phyloP scores from a whole-genome alignment of 2,329 filamentous ascomycete genomes.

The Botrytis porri region DNA sequence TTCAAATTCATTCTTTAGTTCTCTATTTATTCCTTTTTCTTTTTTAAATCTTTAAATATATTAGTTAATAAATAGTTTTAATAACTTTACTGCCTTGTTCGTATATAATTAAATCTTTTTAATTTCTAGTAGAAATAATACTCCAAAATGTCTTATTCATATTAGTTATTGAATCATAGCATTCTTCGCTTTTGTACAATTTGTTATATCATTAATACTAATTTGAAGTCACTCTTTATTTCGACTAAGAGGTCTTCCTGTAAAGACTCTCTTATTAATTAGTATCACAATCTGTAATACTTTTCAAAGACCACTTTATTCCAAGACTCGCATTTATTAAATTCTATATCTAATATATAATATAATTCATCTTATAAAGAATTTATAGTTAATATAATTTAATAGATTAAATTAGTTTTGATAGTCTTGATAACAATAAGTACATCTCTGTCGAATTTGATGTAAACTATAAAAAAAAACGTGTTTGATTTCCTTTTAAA shows the following conservation, averaged over 20 bases:
- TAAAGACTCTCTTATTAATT: slow-evolving; percentile 12
- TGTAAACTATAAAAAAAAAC: neutral
- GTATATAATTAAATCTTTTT: neutral
- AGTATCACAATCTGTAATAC: neutral
- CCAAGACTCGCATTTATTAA: slow-evolving; percentile 32
- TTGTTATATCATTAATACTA: neutral
- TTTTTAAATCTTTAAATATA: neutral
- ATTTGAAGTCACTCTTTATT: slow-evolving; percentile 10
- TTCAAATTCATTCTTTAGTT: neutral
- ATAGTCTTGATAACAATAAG: slow-evolving; percentile 24
- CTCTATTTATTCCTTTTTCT: neutral
- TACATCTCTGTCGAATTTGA: neutral
- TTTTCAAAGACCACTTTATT: neutral
- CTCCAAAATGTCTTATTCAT: neutral
- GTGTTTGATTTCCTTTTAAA: neutral
- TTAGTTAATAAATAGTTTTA: neutral
- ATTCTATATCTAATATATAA: slow-evolving; percentile 28
- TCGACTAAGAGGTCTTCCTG: slow-evolving; percentile 9
- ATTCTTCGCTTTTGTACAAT: neutral
- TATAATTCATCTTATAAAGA: slow-evolving; percentile 32
- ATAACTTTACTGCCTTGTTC: neutral
- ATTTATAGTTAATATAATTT: slow-evolving; percentile 25
- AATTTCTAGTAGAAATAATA: slow-evolving; percentile 4
- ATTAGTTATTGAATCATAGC: neutral
- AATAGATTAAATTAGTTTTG: slow-evolving; percentile 31